Evolutionary conservation across 2,329 filamentous ascomycete genomes (phyloP).

Genomic region (Aurifilum marmelostoma): DNA sequence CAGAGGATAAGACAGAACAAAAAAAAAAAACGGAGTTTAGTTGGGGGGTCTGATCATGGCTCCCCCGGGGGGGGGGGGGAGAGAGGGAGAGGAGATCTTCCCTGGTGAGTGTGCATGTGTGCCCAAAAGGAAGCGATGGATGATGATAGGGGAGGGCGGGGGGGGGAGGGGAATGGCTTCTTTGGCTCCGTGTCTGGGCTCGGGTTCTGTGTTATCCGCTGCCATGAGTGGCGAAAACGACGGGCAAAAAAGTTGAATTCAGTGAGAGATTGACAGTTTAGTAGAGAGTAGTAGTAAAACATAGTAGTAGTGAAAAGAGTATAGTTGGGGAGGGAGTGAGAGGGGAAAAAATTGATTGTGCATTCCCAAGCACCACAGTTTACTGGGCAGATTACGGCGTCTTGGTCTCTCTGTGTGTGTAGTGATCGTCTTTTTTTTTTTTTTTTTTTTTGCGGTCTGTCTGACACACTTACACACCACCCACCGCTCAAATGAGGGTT

Average conservation of each 20-base stretch:
- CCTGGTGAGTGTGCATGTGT: background rate
- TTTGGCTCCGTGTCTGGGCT: background rate
- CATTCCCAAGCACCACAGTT: background rate
- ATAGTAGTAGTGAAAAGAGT: background rate
- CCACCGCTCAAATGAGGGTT: background rate
- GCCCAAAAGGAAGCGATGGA: too few relatives aligned
- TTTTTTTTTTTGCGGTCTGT: background rate
- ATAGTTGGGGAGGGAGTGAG: too few relatives aligned
- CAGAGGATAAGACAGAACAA: too few relatives aligned
- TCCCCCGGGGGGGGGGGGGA: too few relatives aligned
- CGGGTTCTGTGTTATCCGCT: background rate
- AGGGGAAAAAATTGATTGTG: background rate
- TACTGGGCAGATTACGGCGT: constrained; percentile 18
- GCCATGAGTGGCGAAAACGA: background rate
- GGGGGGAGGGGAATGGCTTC: too few relatives aligned
- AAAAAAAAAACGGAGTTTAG: too few relatives aligned
- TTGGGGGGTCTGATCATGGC: too few relatives aligned
- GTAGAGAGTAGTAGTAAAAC: background rate
- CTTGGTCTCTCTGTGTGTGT: too few relatives aligned
- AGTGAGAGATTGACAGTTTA: too few relatives aligned
- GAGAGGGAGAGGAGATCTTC: too few relatives aligned
- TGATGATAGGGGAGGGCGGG: too few relatives aligned
- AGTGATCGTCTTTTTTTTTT: background rate
- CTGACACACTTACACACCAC: background rate
- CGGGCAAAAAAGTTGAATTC: background rate